Evolutionary conservation across 768 basidiomycete species (phyloP).

Genomic region (Leccinum uliginosum): DNA sequence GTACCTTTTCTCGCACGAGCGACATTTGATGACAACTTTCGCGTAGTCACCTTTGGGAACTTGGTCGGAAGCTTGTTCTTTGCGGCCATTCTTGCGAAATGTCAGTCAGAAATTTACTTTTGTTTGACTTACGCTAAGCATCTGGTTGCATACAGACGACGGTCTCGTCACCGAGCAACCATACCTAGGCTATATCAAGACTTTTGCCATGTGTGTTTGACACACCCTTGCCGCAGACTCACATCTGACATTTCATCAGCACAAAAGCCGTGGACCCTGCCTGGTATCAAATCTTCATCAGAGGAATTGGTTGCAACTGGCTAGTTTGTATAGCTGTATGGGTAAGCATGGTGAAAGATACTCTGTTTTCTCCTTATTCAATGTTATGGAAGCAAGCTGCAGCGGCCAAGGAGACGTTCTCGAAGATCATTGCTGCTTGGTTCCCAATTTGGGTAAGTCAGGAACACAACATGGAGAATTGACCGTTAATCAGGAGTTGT

Average conservation of each 20-base stretch:
- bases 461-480: neutral
- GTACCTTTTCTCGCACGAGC: conserved; percentile 2
- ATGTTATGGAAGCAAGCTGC: conserved; percentile 53
- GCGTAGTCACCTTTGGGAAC: conserved; percentile 65
- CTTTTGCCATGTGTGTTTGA: conserved; percentile 53
- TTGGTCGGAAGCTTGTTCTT: conserved; percentile 68
- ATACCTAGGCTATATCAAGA: conserved; percentile 48
- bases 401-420: conserved; percentile 61
- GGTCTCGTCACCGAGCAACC: conserved; percentile 58
- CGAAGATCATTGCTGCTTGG: conserved; percentile 68
- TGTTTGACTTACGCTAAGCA: neutral
- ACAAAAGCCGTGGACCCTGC: conserved; percentile 59
- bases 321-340: conserved; percentile 69
- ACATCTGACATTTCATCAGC: conserved; percentile 31
- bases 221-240: neutral
- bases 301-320: conserved; percentile 78
- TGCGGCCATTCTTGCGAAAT: conserved; percentile 58
- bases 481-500: neutral
- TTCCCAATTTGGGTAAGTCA: conserved; percentile 66
- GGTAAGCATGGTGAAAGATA: conserved; percentile 38
- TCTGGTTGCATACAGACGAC: conserved; percentile 37
- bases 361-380: neutral
- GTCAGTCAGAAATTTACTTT: conserved; percentile 35
- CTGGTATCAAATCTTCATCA: conserved; percentile 71
- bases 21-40: neutral